Conservation (phyloP, 768 basidiomycete genomes). For the Lactifluus piperatus region DNA sequence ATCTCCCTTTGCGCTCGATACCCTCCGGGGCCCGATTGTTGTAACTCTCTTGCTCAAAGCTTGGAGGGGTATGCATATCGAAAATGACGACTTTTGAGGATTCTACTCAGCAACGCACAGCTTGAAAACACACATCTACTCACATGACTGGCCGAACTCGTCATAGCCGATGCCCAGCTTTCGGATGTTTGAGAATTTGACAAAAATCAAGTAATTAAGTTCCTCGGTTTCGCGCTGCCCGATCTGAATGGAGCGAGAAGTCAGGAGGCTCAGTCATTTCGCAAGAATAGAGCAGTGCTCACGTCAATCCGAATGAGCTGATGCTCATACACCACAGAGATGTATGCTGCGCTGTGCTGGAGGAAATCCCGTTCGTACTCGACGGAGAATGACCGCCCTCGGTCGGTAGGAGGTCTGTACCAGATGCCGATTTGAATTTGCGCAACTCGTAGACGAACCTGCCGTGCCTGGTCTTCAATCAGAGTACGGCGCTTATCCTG, state of each 20-base stretch:
- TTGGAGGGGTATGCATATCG: conserved; percentile 38
- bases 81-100: conserved; percentile 8
- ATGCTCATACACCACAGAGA: conserved; percentile 60
- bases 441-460: conserved; percentile 43
- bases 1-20: conserved; percentile 27
- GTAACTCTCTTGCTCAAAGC: conserved; percentile 51
- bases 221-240: conserved; percentile 15
- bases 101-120: not conserved
- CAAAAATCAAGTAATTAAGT: not conserved
- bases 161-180: conserved; percentile 17
- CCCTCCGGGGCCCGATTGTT: conserved; percentile 40
- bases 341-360: conserved; percentile 38
- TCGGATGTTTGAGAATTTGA: conserved; percentile 14
- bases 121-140: not conserved
- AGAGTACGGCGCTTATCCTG: conserved; percentile 22
- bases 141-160: conserved; percentile 5
- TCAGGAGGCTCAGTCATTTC: not conserved
- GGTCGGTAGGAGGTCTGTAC: conserved; percentile 29
- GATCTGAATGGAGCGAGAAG: not conserved
- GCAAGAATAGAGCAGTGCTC: conserved; percentile 14
- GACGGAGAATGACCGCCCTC: conserved; percentile 42
- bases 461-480: conserved; percentile 31
- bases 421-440: conserved; percentile 61
- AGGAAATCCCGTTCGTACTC: conserved; percentile 56
- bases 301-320: conserved; percentile 58